Conservation (phyloP, 2,329 filamentous ascomycete species). For the Claviceps paspali region DNA sequence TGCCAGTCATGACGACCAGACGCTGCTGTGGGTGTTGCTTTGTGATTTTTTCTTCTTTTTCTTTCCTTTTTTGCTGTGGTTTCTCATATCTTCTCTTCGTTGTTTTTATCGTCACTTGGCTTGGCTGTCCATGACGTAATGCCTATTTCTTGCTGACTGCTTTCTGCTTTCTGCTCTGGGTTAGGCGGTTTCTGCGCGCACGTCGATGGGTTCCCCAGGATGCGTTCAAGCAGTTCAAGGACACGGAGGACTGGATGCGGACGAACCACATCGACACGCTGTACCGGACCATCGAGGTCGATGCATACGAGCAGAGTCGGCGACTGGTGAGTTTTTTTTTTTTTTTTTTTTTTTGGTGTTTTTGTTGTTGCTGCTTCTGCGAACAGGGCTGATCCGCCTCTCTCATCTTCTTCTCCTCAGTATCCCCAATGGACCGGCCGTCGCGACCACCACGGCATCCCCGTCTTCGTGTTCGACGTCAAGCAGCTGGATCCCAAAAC, state of each 20-base stretch:
- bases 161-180: conserved; percentile 4
- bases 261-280: conserved; percentile 64
- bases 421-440: conserved; percentile 94
- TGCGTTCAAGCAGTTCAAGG: conserved; percentile 70
- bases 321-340: conserved; percentile 43
- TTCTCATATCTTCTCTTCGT: no score
- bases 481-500: conserved; percentile 69
- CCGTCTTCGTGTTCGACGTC: conserved; percentile 83
- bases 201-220: conserved; percentile 66
- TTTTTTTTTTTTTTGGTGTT: no score
- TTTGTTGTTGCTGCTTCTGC: no score
- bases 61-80: not conserved
- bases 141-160: conserved; percentile 1
- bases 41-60: not conserved
- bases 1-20: conserved; percentile 57
- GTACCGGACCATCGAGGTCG: conserved; percentile 74
- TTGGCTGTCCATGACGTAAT: no score
- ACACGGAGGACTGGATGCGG: conserved; percentile 75
- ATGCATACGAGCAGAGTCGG: conserved; percentile 68
- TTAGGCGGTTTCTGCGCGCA: conserved; percentile 71
- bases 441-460: conserved; percentile 78
- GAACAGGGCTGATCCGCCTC: no score
- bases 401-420: conserved; percentile 23
- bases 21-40: conserved; percentile 45
- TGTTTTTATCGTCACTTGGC: no score